Percentiles rank a stretch among this genome's conserved stretches.
Evolutionary conservation across 768 basidiomycete species (phyloP).

Genomic region (Suillus lakei): DNA sequence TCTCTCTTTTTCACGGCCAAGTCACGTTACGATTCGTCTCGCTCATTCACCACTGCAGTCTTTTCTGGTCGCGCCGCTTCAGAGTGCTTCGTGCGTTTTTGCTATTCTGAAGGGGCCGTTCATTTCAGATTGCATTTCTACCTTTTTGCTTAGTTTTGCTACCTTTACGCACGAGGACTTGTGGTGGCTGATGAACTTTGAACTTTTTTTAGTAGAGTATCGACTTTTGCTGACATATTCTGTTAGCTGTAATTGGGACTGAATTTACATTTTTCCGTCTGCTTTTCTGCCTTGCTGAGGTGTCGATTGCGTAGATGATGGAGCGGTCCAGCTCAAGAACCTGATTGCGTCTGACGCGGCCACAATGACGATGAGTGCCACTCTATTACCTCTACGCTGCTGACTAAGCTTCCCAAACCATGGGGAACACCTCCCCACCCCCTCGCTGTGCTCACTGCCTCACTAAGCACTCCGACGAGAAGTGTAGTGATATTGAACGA

Average conservation of each 20-base stretch:
- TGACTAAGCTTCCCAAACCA: too few species aligned
- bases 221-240: constrained; percentile 30
- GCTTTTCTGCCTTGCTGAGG: neutral
- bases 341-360: neutral
- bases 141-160: constrained; percentile 12
- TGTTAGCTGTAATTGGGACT: constrained; percentile 35
- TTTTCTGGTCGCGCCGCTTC: constrained; percentile 19
- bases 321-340: neutral
- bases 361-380: too few species aligned
- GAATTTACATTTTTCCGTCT: neutral
- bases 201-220: constrained; percentile 13
- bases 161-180: constrained; percentile 19
- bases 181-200: constrained; percentile 23
- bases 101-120: constrained; percentile 21
- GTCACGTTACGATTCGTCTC: constrained; percentile 27
- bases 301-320: neutral
- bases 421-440: too few species aligned
- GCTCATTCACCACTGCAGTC: constrained; percentile 13
- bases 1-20: constrained; percentile 29
- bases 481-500: too few species aligned
- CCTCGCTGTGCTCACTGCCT: too few species aligned
- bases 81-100: constrained; percentile 25
- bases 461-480: too few species aligned
- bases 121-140: constrained; percentile 13
- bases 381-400: too few species aligned